Evolutionary conservation across 495 filamentous ascomycete genomes (phyloP).

Genomic region (Neurospora sp.): DNA sequence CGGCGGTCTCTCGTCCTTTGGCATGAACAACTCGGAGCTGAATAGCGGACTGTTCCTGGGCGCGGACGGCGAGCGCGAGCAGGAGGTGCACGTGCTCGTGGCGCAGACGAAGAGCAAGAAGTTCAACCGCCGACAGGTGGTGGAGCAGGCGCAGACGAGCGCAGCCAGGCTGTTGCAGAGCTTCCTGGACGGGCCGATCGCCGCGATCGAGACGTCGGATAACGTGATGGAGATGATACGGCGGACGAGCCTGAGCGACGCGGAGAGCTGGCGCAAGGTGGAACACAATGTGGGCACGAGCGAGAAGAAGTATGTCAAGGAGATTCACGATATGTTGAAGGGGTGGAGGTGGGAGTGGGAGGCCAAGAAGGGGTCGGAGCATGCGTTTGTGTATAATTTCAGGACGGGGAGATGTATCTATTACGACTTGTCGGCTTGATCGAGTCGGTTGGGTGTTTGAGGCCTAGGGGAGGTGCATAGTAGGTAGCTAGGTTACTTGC

Average conservation of each 20-base stretch:
- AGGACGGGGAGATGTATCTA: conserved; percentile 64
- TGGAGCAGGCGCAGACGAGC: conserved; percentile 64
- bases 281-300: conserved; percentile 67
- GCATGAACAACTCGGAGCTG: conserved; percentile 8
- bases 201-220: conserved; percentile 82
- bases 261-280: conserved; percentile 76
- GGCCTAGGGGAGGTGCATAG: neutral
- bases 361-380: conserved; percentile 38
- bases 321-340: conserved; percentile 69
- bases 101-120: conserved; percentile 81
- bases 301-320: conserved; percentile 78
- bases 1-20: neutral
- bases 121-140: conserved; percentile 71
- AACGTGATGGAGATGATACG: conserved; percentile 72
- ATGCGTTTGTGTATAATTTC: conserved; percentile 76
- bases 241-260: conserved; percentile 63
- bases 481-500: neutral
- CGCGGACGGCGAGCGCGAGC: conserved; percentile 39
- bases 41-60: conserved; percentile 1
- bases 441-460: neutral
- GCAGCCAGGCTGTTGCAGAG: conserved; percentile 53
- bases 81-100: conserved; percentile 73
- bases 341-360: conserved; percentile 49
- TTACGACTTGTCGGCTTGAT: conserved; percentile 54
- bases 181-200: conserved; percentile 66